Conservation (phyloP, 768 basidiomycete genomes). For the Plicaturopsis crispa region DNA sequence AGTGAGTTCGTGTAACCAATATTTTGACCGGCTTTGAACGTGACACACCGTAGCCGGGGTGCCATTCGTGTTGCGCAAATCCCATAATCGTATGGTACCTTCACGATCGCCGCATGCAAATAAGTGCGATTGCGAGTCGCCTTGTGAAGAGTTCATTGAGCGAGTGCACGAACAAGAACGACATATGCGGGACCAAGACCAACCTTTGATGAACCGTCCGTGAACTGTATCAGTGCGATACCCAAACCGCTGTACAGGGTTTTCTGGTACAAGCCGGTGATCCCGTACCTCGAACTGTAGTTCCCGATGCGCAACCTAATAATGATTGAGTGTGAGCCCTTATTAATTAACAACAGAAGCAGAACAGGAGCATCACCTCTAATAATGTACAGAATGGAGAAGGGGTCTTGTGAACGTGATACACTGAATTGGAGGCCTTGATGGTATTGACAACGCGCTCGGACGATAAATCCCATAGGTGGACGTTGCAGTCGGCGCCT, state of each 20-base stretch:
- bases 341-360: background rate
- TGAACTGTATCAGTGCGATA: conserved; percentile 26
- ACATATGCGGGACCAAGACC: conserved; percentile 3
- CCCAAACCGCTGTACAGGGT: conserved; percentile 36
- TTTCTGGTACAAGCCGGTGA: conserved; percentile 27
- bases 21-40: background rate
- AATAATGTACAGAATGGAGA: conserved; percentile 33
- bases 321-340: too few relatives aligned
- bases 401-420: conserved; percentile 31
- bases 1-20: too few relatives aligned
- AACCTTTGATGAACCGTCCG: conserved; percentile 40
- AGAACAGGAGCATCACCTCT: conserved; percentile 25
- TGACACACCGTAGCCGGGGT: conserved; percentile 16
- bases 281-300: conserved; percentile 47
- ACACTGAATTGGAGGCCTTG: conserved; percentile 33
- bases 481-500: conserved; percentile 39
- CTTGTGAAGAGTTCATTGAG: background rate
- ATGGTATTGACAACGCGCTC: conserved; percentile 32
- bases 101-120: conserved; percentile 37
- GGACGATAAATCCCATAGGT: conserved; percentile 38
- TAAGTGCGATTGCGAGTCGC: conserved; percentile 14
- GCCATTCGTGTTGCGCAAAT: conserved; percentile 30
- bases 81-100: conserved; percentile 39
- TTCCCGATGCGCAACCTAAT: conserved; percentile 41
- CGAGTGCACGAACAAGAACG: background rate